Conservation (phyloP, 2,329 filamentous ascomycete species). For the Aspergillus ruber region DNA sequence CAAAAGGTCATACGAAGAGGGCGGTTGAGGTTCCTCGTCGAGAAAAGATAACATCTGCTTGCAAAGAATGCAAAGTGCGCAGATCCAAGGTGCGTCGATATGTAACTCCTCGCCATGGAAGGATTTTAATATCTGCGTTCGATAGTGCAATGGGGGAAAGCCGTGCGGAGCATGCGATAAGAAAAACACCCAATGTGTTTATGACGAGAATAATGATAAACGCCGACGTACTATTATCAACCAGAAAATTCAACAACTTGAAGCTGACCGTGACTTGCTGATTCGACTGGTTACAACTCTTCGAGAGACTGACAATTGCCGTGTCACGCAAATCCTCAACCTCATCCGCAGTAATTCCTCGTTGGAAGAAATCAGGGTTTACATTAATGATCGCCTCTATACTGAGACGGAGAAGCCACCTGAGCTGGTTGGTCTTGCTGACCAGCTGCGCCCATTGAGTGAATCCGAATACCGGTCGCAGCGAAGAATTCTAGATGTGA, state of each 20-base stretch:
- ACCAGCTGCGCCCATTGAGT: constrained; percentile 12
- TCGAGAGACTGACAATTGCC: constrained; percentile 9
- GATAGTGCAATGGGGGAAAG: constrained; percentile 18
- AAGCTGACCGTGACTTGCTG: constrained; percentile 10
- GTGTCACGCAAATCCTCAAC: constrained; percentile 13
- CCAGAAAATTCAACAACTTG: constrained; percentile 17
- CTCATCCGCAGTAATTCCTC: constrained; percentile 19
- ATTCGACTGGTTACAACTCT: constrained; percentile 14
- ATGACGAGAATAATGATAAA: constrained; percentile 17
- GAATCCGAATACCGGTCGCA: constrained; percentile 7
- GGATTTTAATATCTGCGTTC: background rate
- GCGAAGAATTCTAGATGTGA: constrained; percentile 8
- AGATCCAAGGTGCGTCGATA: background rate
- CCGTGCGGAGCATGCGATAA: constrained; percentile 18
- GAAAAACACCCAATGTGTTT: constrained; percentile 14
- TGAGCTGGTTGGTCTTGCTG: constrained; percentile 14
- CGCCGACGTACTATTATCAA: constrained; percentile 18
- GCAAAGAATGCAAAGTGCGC: background rate
- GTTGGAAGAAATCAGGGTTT: constrained; percentile 19
- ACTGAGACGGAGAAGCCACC: constrained; percentile 15
- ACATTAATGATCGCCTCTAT: constrained; percentile 18
- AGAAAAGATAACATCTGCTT: background rate
- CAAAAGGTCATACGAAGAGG: background rate
- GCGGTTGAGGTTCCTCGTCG: background rate
- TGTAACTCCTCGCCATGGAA: constrained; percentile 12